These are phyloP conservation scores for Ambrosiella beaveri DNA, from an alignment of 2,329 filamentous ascomycete species.

Conservation along the genomic window DNA sequence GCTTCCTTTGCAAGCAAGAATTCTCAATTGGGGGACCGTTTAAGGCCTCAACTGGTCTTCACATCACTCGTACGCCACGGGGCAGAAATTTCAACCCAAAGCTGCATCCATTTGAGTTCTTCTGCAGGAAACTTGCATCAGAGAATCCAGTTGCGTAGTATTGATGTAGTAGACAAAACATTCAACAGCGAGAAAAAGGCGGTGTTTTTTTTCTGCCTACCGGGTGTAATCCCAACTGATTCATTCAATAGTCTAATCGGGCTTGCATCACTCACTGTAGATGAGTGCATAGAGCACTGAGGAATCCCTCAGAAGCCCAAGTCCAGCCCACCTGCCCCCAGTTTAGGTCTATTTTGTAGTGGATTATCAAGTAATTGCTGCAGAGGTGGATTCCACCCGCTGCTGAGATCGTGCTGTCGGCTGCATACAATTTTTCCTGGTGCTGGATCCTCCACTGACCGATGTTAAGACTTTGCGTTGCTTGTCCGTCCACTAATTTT, in stretches of 20 bases:
- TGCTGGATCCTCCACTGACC: not conserved
- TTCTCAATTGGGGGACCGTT: not conserved
- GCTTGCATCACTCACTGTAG: not conserved
- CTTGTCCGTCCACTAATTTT: not conserved
- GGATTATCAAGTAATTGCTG: not conserved
- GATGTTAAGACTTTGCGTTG: not conserved
- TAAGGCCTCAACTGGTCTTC: not conserved
- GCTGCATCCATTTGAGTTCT: not conserved
- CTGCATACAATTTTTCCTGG: not conserved
- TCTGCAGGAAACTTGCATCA: not conserved
- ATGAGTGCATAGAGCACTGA: not conserved
- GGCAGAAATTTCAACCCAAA: not conserved
- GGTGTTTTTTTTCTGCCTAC: not conserved
- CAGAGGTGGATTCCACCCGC: not conserved
- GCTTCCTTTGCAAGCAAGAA: not conserved
- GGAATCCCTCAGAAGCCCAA: not conserved
- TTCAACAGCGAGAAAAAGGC: not conserved
- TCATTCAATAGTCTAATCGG: not conserved
- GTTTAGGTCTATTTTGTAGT: not conserved
- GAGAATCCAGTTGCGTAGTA: not conserved
- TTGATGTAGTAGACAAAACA: not conserved
- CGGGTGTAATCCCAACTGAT: not conserved
- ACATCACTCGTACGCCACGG: not conserved
- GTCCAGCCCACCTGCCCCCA: not conserved
- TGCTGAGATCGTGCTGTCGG: not conserved